phyloP scores from a whole-genome alignment of 2,329 filamentous ascomycete species.

The Metarhizium guizhouense region DNA sequence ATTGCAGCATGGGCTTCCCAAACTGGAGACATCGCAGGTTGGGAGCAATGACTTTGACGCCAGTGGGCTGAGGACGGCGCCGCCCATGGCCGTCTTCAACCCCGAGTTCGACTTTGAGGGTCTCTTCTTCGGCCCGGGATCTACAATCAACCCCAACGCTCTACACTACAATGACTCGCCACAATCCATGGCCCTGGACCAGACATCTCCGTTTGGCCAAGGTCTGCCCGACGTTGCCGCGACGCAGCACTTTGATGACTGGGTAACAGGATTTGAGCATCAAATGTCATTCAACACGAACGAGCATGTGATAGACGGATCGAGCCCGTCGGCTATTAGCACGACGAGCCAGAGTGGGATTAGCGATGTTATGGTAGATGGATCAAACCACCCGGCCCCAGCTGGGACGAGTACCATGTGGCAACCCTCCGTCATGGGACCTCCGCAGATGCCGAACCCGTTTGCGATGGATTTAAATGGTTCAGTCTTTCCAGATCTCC shows the following conservation, averaged over 20 bases:
- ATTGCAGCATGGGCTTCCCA: constrained; percentile 60
- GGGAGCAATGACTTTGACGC: constrained; percentile 51
- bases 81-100: constrained; percentile 53
- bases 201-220: constrained; percentile 50
- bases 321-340: constrained; percentile 92
- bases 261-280: constrained; percentile 72
- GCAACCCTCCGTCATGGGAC: constrained; percentile 60
- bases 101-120: constrained; percentile 39
- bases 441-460: constrained; percentile 57
- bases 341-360: constrained; percentile 86
- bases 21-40: constrained; percentile 71
- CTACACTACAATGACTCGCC: constrained; percentile 80
- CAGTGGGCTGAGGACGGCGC: constrained; percentile 69
- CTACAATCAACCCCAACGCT: constrained; percentile 61
- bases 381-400: constrained; percentile 54
- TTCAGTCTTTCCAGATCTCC: constrained; percentile 68
- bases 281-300: constrained; percentile 62
- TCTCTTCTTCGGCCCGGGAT: constrained; percentile 58
- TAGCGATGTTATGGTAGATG: constrained; percentile 87
- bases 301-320: constrained; percentile 81
- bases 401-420: constrained; percentile 53
- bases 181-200: constrained; percentile 54
- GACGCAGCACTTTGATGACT: constrained; percentile 63
- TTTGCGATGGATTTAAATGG: constrained; percentile 69
- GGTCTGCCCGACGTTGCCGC: constrained; percentile 49